Evolutionary conservation across 2,329 filamentous ascomycete genomes (phyloP), one percentile per base, ranked within the genome.

Genomic region (Xenosphaeropsis pyriputrescens): DNA sequence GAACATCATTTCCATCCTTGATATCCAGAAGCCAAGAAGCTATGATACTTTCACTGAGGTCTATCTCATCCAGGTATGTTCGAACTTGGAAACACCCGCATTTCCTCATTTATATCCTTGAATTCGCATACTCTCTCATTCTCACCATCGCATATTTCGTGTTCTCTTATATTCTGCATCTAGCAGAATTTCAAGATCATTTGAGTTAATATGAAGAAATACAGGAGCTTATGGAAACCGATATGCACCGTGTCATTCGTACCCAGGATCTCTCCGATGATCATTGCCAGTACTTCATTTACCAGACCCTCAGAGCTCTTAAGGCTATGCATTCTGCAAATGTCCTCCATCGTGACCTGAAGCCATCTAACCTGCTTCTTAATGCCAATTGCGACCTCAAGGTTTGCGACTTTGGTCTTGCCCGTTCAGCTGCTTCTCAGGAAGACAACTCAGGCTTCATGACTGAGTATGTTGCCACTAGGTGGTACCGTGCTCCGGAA

Each of bases 371-470:
- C 58, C 67, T 98, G 43, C 78, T 98, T 18, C 72, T 98, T 45
- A 98, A 98, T 57, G 91, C 91, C 54, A 98, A 98, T 63, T 98
- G 91, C 62, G 91, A 98, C 64, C 70, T 98, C 50, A 98, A 98
- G 64, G 91, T 98, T 50, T 98, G 91, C 64, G 91, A 98, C 60
- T 98, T 98, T 55, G 91, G 91, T 56, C 75, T 98, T 40, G 91
- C 91, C 35, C 79, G 88, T 54, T 96, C 89, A 8, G 91, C 91
- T 11, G 91, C 91, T 7, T 95, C 89, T 8, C 93, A 93, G 49
- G 91, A 98, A 56, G 91, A 98, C 61, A 98, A 98, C 64, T 95
- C 89, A n/a, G 91, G 91, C 16, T 98, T 98, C 74, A 98, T 98
- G 91, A 98, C 91, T 13, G 91, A 98, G 93, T 98, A 98, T 58